Evolutionary conservation across 805 yeast genomes (phyloP).

Genomic region (Barnettozyma pratensis): DNA sequence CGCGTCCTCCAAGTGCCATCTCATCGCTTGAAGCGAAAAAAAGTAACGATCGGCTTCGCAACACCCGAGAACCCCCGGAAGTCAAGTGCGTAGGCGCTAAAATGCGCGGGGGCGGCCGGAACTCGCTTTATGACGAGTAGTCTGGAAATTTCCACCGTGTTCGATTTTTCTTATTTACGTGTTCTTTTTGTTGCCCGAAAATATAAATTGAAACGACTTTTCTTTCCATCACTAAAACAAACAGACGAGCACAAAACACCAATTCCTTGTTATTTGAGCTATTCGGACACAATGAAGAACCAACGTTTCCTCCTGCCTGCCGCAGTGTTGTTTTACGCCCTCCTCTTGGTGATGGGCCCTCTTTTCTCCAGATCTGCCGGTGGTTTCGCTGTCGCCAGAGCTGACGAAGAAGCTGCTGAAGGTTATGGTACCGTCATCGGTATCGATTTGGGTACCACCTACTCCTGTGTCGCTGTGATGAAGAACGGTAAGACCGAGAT

Average conservation of each 20-base stretch:
- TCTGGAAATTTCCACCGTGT: not conserved
- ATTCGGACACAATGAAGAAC: conserved; percentile 17
- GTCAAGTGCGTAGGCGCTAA: too few species aligned
- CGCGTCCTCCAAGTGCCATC: not conserved
- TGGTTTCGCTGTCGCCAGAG: conserved; percentile 21
- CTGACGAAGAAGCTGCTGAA: conserved; percentile 32
- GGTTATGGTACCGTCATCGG: conserved; percentile 72
- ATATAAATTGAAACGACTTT: not conserved
- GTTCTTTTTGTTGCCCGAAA: not conserved
- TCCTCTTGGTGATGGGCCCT: conserved; percentile 24
- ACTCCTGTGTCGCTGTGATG: conserved; percentile 93
- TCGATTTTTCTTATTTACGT: not conserved
- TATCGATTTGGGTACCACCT: conserved; percentile 96
- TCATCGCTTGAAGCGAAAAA: not conserved
- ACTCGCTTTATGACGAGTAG: not conserved
- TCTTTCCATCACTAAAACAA: not conserved
- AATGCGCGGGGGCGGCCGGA: too few species aligned
- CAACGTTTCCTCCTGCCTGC: conserved; percentile 29
- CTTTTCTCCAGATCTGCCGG: conserved; percentile 10
- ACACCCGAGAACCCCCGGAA: not conserved
- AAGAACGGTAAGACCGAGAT: conserved; percentile 85
- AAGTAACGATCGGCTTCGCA: too few species aligned
- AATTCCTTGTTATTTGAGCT: not conserved
- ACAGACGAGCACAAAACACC: not conserved
- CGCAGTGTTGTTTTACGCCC: conserved; percentile 27